Base-by-base conservation (phyloP, 2,329 filamentous ascomycete genomes). In the Simplicillium sp. region DNA sequence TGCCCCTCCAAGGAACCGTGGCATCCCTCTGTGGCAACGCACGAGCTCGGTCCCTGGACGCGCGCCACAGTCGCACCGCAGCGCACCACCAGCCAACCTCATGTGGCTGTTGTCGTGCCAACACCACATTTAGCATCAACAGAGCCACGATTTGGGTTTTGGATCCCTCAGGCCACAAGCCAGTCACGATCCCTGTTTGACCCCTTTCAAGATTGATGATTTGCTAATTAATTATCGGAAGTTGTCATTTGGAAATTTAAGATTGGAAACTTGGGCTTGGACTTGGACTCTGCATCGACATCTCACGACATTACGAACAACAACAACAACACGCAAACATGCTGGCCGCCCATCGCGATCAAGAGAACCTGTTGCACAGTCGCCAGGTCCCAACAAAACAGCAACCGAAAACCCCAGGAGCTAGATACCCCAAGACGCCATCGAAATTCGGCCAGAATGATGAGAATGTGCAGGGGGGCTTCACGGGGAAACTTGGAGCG, bases 331-430 rank as follows among this genome's bases (percentile, higher is more conserved):
- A 25, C 20, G 20, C 9, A 25, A 25, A 25, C 20, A 25, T 89
- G 87, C 71, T 87, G 57, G 84, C 85, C 45, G 73, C 82, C 56
- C 79, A 82, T 56, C 77, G 80, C 53, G 85, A 95, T 62, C 87
- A 95, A 66, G 89, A 96, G 64, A 96, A 96, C 63, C 66, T 87
- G 60, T 76, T 87, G 53, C 80, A 87, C 58, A 75, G 73, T 49
- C 84, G 84, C 58, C 86, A 88, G 57, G 74, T 80, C 17, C 76
- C 80, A 12, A 71, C 77, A 13, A 95, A 94, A 62, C 80, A 71
- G 56, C 82, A 87, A 50, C 78, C 85, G 41, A 94, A 90, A 65
- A 95, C 88, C 20, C 88, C 88, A 0, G 84, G 80, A 42, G 73
- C 77, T 44, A 79, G 80, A 55, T 81, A 73, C 48, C 82, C 84